Evolutionary conservation across 1,284 basidiomycete genomes (phyloP).

Genomic region (Ganoderma lingzhi): DNA sequence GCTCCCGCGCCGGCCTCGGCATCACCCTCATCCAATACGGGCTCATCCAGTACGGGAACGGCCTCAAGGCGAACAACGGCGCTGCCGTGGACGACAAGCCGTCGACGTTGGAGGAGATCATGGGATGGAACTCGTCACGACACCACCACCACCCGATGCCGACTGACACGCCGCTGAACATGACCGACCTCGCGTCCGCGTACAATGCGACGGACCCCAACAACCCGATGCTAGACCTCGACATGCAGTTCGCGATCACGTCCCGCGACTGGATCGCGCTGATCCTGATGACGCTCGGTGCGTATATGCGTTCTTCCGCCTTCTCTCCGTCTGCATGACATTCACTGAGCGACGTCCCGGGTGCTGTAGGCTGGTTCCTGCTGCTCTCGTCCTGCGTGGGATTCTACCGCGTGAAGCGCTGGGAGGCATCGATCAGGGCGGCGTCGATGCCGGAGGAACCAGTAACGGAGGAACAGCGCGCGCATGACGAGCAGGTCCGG

Average conservation of each 20-base stretch:
- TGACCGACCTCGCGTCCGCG: neutral
- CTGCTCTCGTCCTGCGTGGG: constrained; percentile 81
- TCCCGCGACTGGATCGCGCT: constrained; percentile 88
- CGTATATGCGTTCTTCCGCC: constrained; percentile 33
- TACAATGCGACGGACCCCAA: constrained; percentile 31
- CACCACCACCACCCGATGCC: constrained; percentile 9
- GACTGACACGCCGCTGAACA: constrained; percentile 10
- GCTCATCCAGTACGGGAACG: constrained; percentile 48
- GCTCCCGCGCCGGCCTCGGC: constrained; percentile 93
- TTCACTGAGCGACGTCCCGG: neutral
- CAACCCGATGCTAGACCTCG: constrained; percentile 23
- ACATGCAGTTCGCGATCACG: constrained; percentile 41
- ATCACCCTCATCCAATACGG: constrained; percentile 94
- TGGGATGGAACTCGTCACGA: constrained; percentile 14
- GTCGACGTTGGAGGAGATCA: constrained; percentile 20
- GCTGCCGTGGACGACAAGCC: neutral
- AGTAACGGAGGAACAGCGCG: constrained; percentile 51
- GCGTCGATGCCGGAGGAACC: constrained; percentile 44
- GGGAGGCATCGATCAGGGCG: constrained; percentile 70
- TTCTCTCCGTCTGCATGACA: neutral
- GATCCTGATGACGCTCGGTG: constrained; percentile 88
- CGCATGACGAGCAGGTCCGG: constrained; percentile 55
- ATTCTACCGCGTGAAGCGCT: constrained; percentile 87
- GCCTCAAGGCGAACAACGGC: constrained; percentile 6
- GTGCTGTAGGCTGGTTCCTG: constrained; percentile 85